A percentile compares a stretch with the other conserved stretches of the same genome.
Conservation (phyloP, 345 rosid genomes). For the Adansonia digitata region DNA sequence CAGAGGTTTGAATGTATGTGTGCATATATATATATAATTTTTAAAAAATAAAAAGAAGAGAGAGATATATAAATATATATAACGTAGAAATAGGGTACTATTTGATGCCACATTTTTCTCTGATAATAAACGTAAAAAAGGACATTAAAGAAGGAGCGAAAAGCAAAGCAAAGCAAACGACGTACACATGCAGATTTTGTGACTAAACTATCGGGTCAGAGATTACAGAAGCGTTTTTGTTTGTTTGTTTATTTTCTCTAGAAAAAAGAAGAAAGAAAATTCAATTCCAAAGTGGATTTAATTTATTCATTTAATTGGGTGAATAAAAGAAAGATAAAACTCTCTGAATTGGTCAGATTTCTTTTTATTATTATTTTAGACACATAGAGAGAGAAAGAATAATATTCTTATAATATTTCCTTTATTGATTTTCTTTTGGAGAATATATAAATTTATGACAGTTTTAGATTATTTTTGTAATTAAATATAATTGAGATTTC, state of each 20-base stretch:
- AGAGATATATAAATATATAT: constrained; percentile 22
- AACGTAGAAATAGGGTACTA: constrained; percentile 27
- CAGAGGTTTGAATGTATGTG: background rate
- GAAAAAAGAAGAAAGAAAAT: background rate
- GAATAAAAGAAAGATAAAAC: constrained; percentile 2
- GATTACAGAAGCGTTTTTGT: constrained; percentile 49
- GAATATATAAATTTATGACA: background rate
- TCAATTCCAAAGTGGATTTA: constrained; percentile 38
- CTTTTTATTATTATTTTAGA: background rate
- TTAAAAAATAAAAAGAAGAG: too few relatives aligned
- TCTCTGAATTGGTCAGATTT: constrained; percentile 45
- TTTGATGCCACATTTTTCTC: background rate
- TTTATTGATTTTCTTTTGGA: background rate
- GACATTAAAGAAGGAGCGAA: background rate
- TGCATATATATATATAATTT: too few relatives aligned
- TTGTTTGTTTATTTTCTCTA: background rate
- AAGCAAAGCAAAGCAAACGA: too few relatives aligned
- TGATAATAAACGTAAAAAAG: background rate
- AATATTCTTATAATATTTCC: constrained; percentile 13
- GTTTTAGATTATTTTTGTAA: background rate
- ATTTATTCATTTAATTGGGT: constrained; percentile 11
- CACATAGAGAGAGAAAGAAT: constrained; percentile 28
- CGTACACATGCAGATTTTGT: constrained; percentile 91
- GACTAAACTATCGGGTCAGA: constrained; percentile 92
- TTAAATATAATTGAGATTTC: background rate